phyloP scores from a whole-genome alignment of 1,284 basidiomycete genomes.

The Coniferiporia weirii region DNA sequence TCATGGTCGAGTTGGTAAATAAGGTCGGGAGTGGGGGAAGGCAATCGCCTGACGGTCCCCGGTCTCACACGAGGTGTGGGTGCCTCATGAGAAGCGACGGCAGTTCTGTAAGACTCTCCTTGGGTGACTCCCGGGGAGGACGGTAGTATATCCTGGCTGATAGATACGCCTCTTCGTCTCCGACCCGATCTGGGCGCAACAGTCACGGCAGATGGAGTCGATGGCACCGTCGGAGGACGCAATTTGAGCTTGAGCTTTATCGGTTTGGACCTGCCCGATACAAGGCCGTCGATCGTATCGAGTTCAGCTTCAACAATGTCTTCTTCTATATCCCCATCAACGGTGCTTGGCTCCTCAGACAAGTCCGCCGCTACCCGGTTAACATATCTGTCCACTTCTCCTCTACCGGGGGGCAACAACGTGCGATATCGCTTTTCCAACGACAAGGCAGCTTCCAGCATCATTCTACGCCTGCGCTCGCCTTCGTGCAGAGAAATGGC shows the following conservation, averaged over 20 bases:
- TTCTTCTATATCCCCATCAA: constrained; percentile 4
- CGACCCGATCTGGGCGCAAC: neutral
- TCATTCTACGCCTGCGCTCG: constrained; percentile 62
- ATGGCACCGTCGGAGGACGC: neutral
- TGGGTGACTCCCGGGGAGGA: neutral
- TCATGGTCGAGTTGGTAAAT: neutral
- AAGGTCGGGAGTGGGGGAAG: neutral
- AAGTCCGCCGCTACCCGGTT: constrained; percentile 14
- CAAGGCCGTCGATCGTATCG: neutral
- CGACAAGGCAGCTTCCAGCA: constrained; percentile 59
- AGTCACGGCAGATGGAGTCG: neutral
- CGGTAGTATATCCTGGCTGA: neutral
- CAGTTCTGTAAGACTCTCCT: neutral
- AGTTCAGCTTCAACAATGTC: neutral
- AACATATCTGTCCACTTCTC: constrained; percentile 27
- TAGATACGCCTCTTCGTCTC: neutral
- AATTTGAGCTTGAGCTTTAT: constrained; percentile 1
- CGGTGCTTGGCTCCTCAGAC: constrained; percentile 14
- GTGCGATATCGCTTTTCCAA: constrained; percentile 67
- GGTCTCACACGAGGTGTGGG: neutral
- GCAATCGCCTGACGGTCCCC: neutral
- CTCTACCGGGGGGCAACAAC: constrained; percentile 61
- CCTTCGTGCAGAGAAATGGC: constrained; percentile 49
- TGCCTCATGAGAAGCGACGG: neutral
- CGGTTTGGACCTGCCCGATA: neutral